Evolutionary conservation across 1,284 basidiomycete species (phyloP), one percentile per base, ranked within the genome.

Genomic region (Heterobasidion annosum): DNA sequence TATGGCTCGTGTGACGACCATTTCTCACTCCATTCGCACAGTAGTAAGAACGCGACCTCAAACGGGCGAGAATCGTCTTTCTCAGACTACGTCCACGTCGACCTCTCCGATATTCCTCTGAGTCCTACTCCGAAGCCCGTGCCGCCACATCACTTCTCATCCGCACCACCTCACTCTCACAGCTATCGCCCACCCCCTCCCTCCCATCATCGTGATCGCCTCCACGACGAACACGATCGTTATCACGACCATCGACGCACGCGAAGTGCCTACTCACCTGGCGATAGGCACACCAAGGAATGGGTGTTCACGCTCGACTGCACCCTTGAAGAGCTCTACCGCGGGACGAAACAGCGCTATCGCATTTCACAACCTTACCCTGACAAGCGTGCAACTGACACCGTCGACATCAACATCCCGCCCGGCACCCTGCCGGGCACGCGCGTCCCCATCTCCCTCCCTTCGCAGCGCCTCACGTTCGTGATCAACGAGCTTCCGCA

Each of bases 241-340:
- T 5, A 40, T 40, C 37, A 8, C n/a, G 10, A 10, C n/a, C 37
- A 40, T 40, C 37, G 25, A 25, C 25, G 6, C 34, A 9, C 52
- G 16, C 10, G 43, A 18, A 9, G 34, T 16, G 1, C 40, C 44
- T 9, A 19, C 18, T 10, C 34, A 6, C 37, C 16, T 16, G 34
- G 8, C 16, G 40, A 4, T 13, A 9, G 18, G n/a, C n/a, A 34
- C 32, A 25, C 9, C 3, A 73, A 71, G 55, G 74, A 79, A 62
- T 84, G 81, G 81, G 70, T 75, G 25, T 85, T 83, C 66, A 85
- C 88, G 0, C 79, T 97, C 19, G 79, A 82, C 13, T 69, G 94
- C 58, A 78, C 88, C 0, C 81, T 97, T 9, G 90, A 95, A 63
- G 93, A 97, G 59, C 76, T 97, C 50, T 93, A 89, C 73, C 78